These are phyloP conservation scores for Thalassiosira mediterranea DNA, from an alignment of 352 stramenopile species.

Conservation along the genomic window DNA sequence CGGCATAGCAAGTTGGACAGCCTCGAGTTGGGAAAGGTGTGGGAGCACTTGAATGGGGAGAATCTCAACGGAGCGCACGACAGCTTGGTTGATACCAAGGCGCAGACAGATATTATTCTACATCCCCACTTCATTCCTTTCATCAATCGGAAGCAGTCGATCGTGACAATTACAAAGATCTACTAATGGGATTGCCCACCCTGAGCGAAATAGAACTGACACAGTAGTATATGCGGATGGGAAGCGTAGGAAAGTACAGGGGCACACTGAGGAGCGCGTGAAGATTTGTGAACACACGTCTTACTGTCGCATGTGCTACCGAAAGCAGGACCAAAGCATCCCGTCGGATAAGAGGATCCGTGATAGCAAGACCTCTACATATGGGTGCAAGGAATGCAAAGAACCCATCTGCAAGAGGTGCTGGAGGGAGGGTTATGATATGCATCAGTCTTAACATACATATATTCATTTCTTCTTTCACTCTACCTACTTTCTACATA, in stretches of 20 bases:
- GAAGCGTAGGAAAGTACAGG: too few species aligned
- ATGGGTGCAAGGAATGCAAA: not conserved
- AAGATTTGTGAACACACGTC: too few species aligned
- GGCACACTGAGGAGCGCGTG: too few species aligned
- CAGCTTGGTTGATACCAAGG: constrained; percentile 14
- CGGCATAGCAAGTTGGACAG: constrained; percentile 22
- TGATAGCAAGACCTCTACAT: too few species aligned
- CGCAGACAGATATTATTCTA: constrained; percentile 20
- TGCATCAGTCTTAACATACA: not conserved
- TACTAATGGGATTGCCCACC: too few species aligned
- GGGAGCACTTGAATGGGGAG: constrained; percentile 5
- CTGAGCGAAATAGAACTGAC: too few species aligned
- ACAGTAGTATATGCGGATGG: too few species aligned
- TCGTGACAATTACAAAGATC: constrained; percentile 3
- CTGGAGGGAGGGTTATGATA: not conserved
- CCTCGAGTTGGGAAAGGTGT: constrained; percentile 23
- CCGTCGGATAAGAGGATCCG: too few species aligned
- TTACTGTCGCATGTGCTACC: too few species aligned
- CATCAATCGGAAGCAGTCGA: not conserved
- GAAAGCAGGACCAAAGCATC: too few species aligned
- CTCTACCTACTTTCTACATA: too few species aligned
- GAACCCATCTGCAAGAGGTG: not conserved
- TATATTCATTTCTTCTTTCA: too few species aligned
- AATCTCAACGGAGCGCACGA: constrained; percentile 22
- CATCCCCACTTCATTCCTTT: not conserved